A percentile compares a stretch with the other conserved stretches of the same genome.
phyloP scores from a whole-genome alignment of 2,329 filamentous ascomycete species.

The Claviceps capensis region DNA sequence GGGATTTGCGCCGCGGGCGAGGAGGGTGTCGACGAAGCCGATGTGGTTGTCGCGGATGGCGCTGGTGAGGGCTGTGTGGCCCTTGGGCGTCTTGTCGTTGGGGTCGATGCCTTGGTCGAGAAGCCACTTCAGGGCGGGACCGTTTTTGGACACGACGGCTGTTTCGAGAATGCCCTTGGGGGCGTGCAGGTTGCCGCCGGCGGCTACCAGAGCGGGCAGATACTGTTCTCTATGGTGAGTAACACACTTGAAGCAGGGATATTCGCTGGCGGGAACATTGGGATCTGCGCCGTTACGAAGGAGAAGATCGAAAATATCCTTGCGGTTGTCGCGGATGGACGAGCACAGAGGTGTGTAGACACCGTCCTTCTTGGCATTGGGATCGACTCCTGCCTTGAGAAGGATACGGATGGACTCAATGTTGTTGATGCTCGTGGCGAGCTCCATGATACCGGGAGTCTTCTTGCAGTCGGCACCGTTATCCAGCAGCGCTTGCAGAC shows the following conservation, averaged over 20 bases:
- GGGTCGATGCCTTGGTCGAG: conserved; percentile 45
- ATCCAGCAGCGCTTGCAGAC: conserved; percentile 42
- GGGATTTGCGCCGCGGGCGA: conserved; percentile 46
- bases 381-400: conserved; percentile 43
- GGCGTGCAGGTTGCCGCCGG: conserved; percentile 42
- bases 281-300: conserved; percentile 44
- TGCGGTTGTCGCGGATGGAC: conserved; percentile 51
- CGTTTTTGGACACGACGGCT: conserved; percentile 47
- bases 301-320: conserved; percentile 47
- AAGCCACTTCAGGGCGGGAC: conserved; percentile 45
- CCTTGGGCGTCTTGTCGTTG: conserved; percentile 44
- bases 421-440: conserved; percentile 49
- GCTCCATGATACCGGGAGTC: conserved; percentile 48
- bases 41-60: conserved; percentile 47
- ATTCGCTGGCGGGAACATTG: conserved; percentile 49
- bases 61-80: conserved; percentile 49
- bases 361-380: conserved; percentile 49
- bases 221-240: conserved; percentile 50
- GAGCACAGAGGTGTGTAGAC: conserved; percentile 56
- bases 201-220: conserved; percentile 43
- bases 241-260: conserved; percentile 54
- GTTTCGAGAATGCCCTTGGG: conserved; percentile 54
- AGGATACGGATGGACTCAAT: conserved; percentile 46
- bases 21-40: conserved; percentile 45
- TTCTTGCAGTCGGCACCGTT: conserved; percentile 48